phyloP scores from a whole-genome alignment of 352 stramenopile genomes.

The Pythium aphanidermatum region DNA sequence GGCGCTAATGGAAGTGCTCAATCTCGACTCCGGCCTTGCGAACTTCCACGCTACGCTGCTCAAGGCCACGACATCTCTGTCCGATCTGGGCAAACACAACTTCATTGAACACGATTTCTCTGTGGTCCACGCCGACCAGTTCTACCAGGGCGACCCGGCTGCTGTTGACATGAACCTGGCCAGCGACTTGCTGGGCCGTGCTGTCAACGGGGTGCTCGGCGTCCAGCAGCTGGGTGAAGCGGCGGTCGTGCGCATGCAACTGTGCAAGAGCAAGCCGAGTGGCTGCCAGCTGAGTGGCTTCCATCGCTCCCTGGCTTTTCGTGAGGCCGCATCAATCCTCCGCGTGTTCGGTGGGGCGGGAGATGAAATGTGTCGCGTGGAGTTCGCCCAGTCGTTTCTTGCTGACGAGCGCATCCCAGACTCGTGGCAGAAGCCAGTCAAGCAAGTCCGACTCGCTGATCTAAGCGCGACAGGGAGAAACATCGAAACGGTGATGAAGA shows the following conservation, averaged over 20 bases:
- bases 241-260: not conserved
- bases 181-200: conserved; percentile 24
- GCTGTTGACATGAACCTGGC: conserved; percentile 26
- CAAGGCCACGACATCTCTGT: conserved; percentile 28
- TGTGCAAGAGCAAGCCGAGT: conserved; percentile 7
- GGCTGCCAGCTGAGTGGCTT: conserved; percentile 5
- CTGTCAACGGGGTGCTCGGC: conserved; percentile 1
- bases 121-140: conserved; percentile 30
- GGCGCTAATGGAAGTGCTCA: conserved; percentile 27
- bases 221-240: conserved; percentile 3
- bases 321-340: conserved; percentile 9
- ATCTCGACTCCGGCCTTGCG: conserved; percentile 26
- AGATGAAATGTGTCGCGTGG: conserved; percentile 9
- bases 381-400: conserved; percentile 9
- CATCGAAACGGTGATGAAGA: too few species aligned
- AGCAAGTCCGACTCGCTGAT: not conserved
- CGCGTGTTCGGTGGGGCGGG: conserved; percentile 5
- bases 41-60: conserved; percentile 24
- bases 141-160: conserved; percentile 28
- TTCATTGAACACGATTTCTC: conserved; percentile 49
- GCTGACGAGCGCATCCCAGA: conserved; percentile 6
- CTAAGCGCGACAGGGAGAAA: conserved; percentile 3
- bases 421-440: not conserved
- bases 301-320: conserved; percentile 8
- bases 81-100: conserved; percentile 40